Conservation (phyloP, 176 grass and related monocot genomes). For the Zea mays region Zm-B73-REFERENCE-NAM-5.0 NC_050100.1:133911001-133911500, state of each 20-base stretch:
- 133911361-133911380: constrained; percentile 97
- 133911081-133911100: neutral
- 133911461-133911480: constrained; percentile 97
- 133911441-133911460: constrained; percentile 93
- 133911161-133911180: neutral
- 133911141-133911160: constrained; percentile 19
- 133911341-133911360: constrained; percentile 80
- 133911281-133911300: constrained; percentile 80
- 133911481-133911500: constrained; percentile 95
- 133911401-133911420: constrained; percentile 68
- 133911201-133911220: constrained; percentile 67
- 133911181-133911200: neutral
- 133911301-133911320: constrained; percentile 87
- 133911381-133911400: constrained; percentile 98
- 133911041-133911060: too few relatives aligned
- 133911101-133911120: neutral
- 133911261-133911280: constrained; percentile 87
- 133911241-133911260: constrained; percentile 87
- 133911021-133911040: neutral
- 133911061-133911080: too few relatives aligned
- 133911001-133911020: neutral
- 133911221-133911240: constrained; percentile 83
- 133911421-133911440: constrained; percentile 79
- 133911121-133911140: constrained; percentile 9
- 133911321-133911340: constrained; percentile 84